These are phyloP conservation scores for Aspergillus leporis DNA, from an alignment of 495 filamentous ascomycete genomes.

Conservation along the genomic window DNA sequence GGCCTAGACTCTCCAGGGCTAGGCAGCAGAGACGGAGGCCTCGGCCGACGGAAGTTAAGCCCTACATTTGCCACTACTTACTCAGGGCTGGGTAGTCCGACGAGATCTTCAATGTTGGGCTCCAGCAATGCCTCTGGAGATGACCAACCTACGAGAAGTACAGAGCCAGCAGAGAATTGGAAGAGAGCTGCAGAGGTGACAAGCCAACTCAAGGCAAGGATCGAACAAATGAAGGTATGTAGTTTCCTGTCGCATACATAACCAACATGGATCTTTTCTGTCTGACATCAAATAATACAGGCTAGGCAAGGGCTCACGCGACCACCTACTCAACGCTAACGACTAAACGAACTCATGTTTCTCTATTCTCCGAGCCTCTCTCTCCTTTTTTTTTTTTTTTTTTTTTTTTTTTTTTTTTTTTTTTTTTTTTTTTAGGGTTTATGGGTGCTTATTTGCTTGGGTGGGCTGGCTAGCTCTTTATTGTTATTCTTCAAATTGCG, in stretches of 20 bases:
- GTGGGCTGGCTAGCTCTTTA: conserved; percentile 14
- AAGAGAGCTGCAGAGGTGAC: conserved; percentile 98
- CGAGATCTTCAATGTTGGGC: conserved; percentile 40
- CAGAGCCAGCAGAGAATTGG: conserved; percentile 86
- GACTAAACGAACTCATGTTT: conserved; percentile 31
- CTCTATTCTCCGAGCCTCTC: conserved; percentile 21
- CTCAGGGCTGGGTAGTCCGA: conserved; percentile 59
- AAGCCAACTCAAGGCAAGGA: conserved; percentile 91
- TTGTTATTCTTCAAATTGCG: not conserved
- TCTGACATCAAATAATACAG: conserved; percentile 20
- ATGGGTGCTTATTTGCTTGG: conserved; percentile 13
- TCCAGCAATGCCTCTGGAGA: conserved; percentile 40
- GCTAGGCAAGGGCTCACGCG: conserved; percentile 47
- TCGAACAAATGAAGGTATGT: conserved; percentile 82
- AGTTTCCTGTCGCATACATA: conserved; percentile 1
- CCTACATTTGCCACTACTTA: conserved; percentile 50
- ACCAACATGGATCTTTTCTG: not conserved
- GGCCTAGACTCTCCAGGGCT: conserved; percentile 44
- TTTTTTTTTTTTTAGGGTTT: conserved; percentile 20
- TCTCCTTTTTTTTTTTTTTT: conserved; percentile 14
- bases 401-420: conserved; percentile 18
- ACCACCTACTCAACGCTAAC: conserved; percentile 41
- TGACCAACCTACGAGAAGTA: conserved; percentile 33
- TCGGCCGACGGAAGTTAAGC: conserved; percentile 47
- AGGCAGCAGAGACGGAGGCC: conserved; percentile 33